Base-by-base conservation (phyloP, 768 basidiomycete genomes). In the Exsudoporus frostii region DNA sequence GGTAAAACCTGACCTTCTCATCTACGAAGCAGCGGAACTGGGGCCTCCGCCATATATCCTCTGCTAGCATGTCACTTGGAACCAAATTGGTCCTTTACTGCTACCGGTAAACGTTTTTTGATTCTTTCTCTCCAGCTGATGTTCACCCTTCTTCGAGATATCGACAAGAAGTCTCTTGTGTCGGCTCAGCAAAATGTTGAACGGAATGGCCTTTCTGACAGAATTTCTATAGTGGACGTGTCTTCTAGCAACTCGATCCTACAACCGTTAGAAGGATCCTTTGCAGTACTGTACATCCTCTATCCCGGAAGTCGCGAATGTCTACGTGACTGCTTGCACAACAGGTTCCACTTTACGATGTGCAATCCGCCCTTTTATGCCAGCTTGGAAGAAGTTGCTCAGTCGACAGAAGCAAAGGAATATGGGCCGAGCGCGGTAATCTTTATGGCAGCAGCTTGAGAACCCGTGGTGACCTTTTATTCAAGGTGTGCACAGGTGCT, bases 331-430 rank as follows among this genome's bases (percentile, higher is more conserved):
- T 50, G 25, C 50, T 38, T 3, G 1, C 19, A 22, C 10, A 11
- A 11, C 48, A 84, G 81, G 4, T 83, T 85, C 61, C 82, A 88
- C 52, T 92, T 96, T 58, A 83, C 85, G 0, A 92, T 98, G 84
- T 98, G 95, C 71, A 99, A 98, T 67, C 96, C 96, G 0, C 96
- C 96, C 0, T 99, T 99, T 70, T 98, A 97, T 64, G 66, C 75
- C n/a, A 89, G 84, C 51, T 63, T 67, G 1, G 81, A 84, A 29
- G 96, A 98, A 53, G 78, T 93, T 8, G 57, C 62, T 0, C 64
- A 69, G 3, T 84, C 83, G 2, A 80, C 83, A 0, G 77, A 78
- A 19, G 71, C 72, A 7, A 98, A 98, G 61, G 81, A 81, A 43
- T 67, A 75, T 14, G 73, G 72, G 7, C 88, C 96, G 0, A 84